These are phyloP conservation scores for Arthrinium phaeospermum DNA, from an alignment of 2,329 filamentous ascomycete species.

Conservation along the genomic window DNA sequence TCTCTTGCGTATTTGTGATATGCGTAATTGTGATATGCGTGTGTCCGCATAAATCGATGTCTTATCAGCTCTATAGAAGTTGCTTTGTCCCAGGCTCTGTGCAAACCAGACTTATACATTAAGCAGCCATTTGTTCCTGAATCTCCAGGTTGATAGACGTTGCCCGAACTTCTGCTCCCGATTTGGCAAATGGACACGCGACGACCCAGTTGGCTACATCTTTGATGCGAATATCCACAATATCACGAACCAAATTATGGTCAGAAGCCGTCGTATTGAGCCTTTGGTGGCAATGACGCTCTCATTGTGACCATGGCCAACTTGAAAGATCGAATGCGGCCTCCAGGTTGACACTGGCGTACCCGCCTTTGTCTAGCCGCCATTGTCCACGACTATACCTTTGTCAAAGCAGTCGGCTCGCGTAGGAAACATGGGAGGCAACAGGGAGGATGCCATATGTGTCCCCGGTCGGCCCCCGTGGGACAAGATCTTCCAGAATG, in stretches of 20 bases:
- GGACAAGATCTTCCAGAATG: background rate
- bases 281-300: background rate
- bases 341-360: background rate
- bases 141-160: background rate
- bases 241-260: background rate
- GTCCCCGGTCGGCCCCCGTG: background rate
- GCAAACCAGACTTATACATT: too few relatives aligned
- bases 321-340: conserved; percentile 18
- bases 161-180: too few relatives aligned
- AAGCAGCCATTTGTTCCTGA: background rate
- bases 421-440: background rate
- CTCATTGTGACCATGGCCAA: background rate
- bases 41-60: conserved; percentile 2
- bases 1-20: conserved; percentile 2
- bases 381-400: conserved; percentile 16
- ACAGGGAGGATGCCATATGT: conserved; percentile 4
- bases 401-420: conserved; percentile 6
- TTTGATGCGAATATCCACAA: background rate
- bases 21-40: conserved; percentile 1
- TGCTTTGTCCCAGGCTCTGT: background rate
- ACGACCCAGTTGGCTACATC: background rate
- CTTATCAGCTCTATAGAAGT: background rate
- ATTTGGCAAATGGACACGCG: conserved; percentile 1
- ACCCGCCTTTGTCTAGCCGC: background rate
- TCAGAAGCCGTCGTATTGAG: background rate